Percentiles rank a stretch among this genome's conserved stretches.
Evolutionary conservation across 2,329 filamentous ascomycete species (phyloP).

Genomic region (Alternaria angustiovoidea): DNA sequence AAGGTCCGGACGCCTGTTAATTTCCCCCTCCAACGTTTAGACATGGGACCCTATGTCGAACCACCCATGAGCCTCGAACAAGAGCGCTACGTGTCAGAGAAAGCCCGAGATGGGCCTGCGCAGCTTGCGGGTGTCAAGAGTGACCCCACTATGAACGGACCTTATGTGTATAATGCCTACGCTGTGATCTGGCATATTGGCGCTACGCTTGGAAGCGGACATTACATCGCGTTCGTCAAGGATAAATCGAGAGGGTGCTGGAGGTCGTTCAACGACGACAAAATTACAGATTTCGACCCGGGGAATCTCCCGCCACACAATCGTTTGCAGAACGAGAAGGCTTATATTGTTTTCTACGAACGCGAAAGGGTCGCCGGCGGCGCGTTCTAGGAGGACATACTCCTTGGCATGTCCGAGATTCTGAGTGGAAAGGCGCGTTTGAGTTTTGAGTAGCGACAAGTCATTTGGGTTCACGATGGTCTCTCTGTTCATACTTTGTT

Average conservation of each 20-base stretch:
- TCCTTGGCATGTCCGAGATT: not conserved
- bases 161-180: conserved; percentile 84
- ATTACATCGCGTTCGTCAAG: conserved; percentile 75
- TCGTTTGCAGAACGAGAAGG: conserved; percentile 67
- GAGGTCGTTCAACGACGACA: conserved; percentile 67
- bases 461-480: not conserved
- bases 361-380: conserved; percentile 46
- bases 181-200: conserved; percentile 83
- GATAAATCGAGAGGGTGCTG: conserved; percentile 63
- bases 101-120: conserved; percentile 33
- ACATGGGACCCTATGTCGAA: conserved; percentile 68
- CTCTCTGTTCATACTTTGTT: conserved; percentile 4
- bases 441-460: not conserved
- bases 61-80: conserved; percentile 53
- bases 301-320: conserved; percentile 58
- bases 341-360: conserved; percentile 72
- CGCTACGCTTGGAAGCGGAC: conserved; percentile 71
- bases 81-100: conserved; percentile 48
- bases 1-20: conserved; percentile 77
- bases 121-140: conserved; percentile 47
- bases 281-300: conserved; percentile 65
- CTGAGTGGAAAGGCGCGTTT: not conserved
- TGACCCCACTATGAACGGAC: conserved; percentile 57
- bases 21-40: conserved; percentile 78
- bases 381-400: conserved; percentile 22